A percentile compares a stretch with the other conserved stretches of the same genome.
These are phyloP conservation scores for Fraxinus sp. DNA, from an alignment of 305 asterid genomes.

Conservation along the genomic window DNA sequence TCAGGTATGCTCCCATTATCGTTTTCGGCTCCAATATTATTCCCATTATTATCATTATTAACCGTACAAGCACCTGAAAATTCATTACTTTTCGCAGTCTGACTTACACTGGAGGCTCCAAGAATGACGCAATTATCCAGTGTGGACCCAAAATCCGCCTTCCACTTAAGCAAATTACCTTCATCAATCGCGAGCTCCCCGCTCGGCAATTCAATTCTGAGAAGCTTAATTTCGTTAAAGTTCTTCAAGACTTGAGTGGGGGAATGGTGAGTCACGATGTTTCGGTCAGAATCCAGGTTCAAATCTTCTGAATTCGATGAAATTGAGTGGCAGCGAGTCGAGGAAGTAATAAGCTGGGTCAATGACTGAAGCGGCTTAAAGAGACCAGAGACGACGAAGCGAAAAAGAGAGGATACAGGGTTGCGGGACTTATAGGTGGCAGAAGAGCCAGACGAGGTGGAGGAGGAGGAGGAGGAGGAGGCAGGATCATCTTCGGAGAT, in stretches of 20 bases:
- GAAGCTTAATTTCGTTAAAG: slow-evolving; percentile 71
- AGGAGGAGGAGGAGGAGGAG: slow-evolving; percentile 21
- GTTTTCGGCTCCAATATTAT: slow-evolving; percentile 29
- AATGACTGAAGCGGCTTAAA: slow-evolving; percentile 65
- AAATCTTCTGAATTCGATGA: slow-evolving; percentile 31
- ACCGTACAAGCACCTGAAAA: slow-evolving; percentile 20
- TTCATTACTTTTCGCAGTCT: slow-evolving; percentile 17
- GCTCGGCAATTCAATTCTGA: slow-evolving; percentile 73
- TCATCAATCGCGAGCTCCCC: slow-evolving; percentile 92
- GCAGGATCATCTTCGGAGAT: slow-evolving; percentile 74
- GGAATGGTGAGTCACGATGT: slow-evolving; percentile 81
- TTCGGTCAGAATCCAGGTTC: slow-evolving; percentile 54
- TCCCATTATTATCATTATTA: not conserved
- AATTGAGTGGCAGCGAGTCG: slow-evolving; percentile 36
- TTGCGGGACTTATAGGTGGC: slow-evolving; percentile 56
- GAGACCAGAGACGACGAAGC: slow-evolving; percentile 54
- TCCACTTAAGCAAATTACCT: slow-evolving; percentile 84
- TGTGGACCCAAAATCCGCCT: slow-evolving; percentile 86
- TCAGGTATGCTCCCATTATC: slow-evolving; percentile 90
- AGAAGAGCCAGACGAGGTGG: slow-evolving; percentile 37
- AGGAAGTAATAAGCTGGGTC: slow-evolving; percentile 56
- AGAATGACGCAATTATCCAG: slow-evolving; percentile 84
- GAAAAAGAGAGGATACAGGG: slow-evolving; percentile 57
- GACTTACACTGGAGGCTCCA: slow-evolving; percentile 66
- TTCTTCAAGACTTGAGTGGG: slow-evolving; percentile 84